A percentile compares a stretch with the other conserved stretches of the same genome.
Evolutionary conservation across 2,329 filamentous ascomycete species (phyloP).

Genomic region (Westerdykella aurantiaca): DNA sequence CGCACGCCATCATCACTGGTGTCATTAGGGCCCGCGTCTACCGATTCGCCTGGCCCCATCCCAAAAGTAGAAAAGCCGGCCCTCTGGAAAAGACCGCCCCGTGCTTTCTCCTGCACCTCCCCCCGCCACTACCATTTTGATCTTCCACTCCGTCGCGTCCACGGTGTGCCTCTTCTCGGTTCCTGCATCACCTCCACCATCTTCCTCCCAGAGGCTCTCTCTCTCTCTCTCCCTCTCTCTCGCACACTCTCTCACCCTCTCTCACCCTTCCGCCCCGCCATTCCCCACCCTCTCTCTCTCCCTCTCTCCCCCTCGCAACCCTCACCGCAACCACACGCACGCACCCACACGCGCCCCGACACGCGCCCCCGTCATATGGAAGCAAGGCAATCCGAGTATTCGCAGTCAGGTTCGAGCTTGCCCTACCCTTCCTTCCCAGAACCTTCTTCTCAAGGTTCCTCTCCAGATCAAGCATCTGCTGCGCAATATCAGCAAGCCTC

Average conservation of each 20-base stretch:
- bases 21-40: too few species aligned
- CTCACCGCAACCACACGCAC: too few species aligned
- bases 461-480: slow-evolving; percentile 90
- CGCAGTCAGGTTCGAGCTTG: slow-evolving; percentile 51
- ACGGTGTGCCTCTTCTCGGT: slow-evolving; percentile 9
- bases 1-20: too few species aligned
- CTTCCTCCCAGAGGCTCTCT: slow-evolving; percentile 20
- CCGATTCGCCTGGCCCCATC: too few species aligned
- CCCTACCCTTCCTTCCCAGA: slow-evolving; percentile 51
- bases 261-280: not conserved
- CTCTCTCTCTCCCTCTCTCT: slow-evolving; percentile 10
- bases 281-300: not conserved
- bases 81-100: too few species aligned
- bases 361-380: slow-evolving; percentile 40
- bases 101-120: too few species aligned
- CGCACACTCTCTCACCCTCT: not conserved
- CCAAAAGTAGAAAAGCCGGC: too few species aligned
- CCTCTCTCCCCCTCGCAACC: not conserved
- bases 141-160: slow-evolving; percentile 24
- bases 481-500: slow-evolving; percentile 65
- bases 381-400: slow-evolving; percentile 49
- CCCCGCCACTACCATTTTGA: slow-evolving; percentile 25
- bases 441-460: slow-evolving; percentile 73
- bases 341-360: too few species aligned
- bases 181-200: too few species aligned